Base-by-base conservation (phyloP, 352 stramenopile species). In the Phytophthora boehmeriae region DNA sequence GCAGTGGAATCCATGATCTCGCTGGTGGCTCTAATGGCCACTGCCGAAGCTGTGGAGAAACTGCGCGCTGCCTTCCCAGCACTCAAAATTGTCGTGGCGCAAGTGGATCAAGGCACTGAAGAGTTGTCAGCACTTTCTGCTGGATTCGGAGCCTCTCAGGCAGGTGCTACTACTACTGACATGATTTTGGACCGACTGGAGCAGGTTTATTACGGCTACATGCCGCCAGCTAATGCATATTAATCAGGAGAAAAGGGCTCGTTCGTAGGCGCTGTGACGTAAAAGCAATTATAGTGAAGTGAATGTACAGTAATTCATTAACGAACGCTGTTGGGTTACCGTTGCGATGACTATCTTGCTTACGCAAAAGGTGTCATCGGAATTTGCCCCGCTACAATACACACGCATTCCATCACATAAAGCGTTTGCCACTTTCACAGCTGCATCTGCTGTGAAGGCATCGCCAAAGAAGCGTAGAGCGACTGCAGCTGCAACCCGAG, bases 1-100 rank as follows among this genome's bases (percentile, higher is more conserved):
- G 76, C 78, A 4, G 63, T 83, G 8, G 72, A 83, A 14, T 39
- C 57, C 2, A 78, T 78, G 62, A 62, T 86, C 41, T 76, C 66
- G 8, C 27, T 90, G 1, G 78, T 87, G 5, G 47, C 77, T 11
- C 39, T 88, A 0, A 74, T 86, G 25, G 64, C 73, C 1, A 65
- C 71, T 0, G 50, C 54, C 0, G 68, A 83, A 20, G 67, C 75
- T 3, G 70, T 84, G 14, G 64, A 53, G 14, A 74, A 64, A 17
- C 35, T 89, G 8, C 71, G 73, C 20, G 50, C 50, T 3, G 49
- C 35, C 20, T 82, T 80, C 43, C 73, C 77, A 0, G 36, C 55
- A 10, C 56, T 76, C 0, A 76, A 76, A 25, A 63, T 77, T 58
- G 65, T 77, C 16, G 42, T 73, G 0, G 65, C 68, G 34, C 68